A percentile compares a stretch with the other conserved stretches of the same genome.
These are phyloP conservation scores for Penicillium sp. DNA, from an alignment of 2,329 filamentous ascomycete species.

Conservation along the genomic window DNA sequence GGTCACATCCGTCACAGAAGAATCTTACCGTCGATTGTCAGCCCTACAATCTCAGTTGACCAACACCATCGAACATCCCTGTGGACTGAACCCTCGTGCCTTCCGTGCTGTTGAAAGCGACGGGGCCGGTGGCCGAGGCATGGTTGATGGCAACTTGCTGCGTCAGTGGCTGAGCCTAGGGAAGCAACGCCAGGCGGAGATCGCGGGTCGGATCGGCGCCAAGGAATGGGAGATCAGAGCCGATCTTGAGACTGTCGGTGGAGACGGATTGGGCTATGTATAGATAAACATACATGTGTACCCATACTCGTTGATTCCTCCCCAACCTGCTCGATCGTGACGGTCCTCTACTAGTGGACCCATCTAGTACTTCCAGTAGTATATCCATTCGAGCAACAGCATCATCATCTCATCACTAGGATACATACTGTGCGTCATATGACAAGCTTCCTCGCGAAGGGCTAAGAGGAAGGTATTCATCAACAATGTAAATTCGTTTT, in stretches of 20 bases:
- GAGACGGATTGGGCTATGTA: constrained; percentile 57
- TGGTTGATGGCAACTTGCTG: constrained; percentile 77
- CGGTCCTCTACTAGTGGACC: no score
- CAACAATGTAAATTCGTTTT: constrained; percentile 4
- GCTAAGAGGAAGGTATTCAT: not conserved
- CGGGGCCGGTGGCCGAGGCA: constrained; percentile 54
- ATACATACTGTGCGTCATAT: no score
- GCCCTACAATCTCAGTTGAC: constrained; percentile 78
- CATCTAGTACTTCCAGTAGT: no score
- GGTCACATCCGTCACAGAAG: constrained; percentile 74
- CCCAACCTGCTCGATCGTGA: not conserved
- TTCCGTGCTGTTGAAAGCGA: constrained; percentile 62
- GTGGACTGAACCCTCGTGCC: constrained; percentile 78
- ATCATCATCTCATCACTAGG: not conserved
- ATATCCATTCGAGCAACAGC: not conserved
- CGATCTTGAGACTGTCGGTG: constrained; percentile 66
- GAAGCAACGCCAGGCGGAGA: constrained; percentile 67
- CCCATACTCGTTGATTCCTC: not conserved
- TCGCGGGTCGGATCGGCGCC: constrained; percentile 69
- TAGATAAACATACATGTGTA: constrained; percentile 13
- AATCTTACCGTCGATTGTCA: constrained; percentile 77
- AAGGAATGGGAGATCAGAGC: constrained; percentile 65
- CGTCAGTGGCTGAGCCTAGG: constrained; percentile 73
- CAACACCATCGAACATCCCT: constrained; percentile 71
- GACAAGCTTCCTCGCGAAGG: not conserved